Base-by-base conservation (phyloP, 2,329 filamentous ascomycete genomes). In the Chaetomium strumarium region DNA sequence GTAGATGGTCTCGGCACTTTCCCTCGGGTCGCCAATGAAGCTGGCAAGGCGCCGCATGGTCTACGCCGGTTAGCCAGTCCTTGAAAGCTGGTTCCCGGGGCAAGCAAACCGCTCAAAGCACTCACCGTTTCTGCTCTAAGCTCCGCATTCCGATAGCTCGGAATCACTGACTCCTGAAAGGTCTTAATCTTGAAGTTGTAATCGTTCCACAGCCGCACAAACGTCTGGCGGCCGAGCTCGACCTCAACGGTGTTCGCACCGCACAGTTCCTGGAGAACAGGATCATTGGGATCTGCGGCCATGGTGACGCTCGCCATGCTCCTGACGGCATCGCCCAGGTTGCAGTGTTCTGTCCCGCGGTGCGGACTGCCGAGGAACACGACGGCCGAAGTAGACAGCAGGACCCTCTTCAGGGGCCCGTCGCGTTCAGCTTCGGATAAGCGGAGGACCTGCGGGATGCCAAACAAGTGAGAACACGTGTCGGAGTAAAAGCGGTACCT, bases 101-200 rank as follows among this genome's bases (percentile, higher is more conserved):
- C 30, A 36, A 11, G 6, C 12, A 16, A 2, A 11, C 2, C 8
- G 3, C 2, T n/a, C 9, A 16, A 17, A 12, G 12, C 11, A 58
- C 61, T 53, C 37, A 61, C 60, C 13, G 55, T 58, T 16, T 58
- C 58, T 3, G 54, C 51, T 43, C 60, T 54, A 2, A 58, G 31
- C 30, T 58, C 57, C 11, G 57, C 38, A 20, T 52, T 24, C 17
- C 46, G 39, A 16, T 53, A 56, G 12, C 47, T 58, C 9, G 57
- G 54, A 46, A 60, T 44, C 17, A 62, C 53, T 2, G 55, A 59
- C 51, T 68, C 66, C 29, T 66, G 62, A 24, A 64, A 68, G 0
- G 62, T 66, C 57, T 65, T 67, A n/a, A 67, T 66, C 2, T 46
- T 51, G 49, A 68, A 67, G 41, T 67, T 67, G 46, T 66, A 67